Evolutionary conservation across 257 asterid genomes (phyloP), one percentile per base, ranked within the genome.

Genomic region (Ilex aquifolium): DNA sequence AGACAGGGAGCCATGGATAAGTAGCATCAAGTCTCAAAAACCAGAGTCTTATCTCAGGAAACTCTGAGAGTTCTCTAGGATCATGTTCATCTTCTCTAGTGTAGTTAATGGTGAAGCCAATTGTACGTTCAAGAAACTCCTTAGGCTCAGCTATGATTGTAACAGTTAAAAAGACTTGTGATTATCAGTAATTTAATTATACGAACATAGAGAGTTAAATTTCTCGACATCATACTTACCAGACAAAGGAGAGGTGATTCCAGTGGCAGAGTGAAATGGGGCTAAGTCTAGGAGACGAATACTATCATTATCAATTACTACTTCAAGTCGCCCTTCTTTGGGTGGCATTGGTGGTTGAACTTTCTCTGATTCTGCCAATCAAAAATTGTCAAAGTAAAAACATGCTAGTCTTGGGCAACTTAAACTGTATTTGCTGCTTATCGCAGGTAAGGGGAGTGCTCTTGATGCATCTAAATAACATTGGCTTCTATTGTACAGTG

Each of bases 1-100:
- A 56, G n/a, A 83, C 86, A 29, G 96, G 95, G 31, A 90, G 88
- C 96, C 96, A 88, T 66, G 97, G 95, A 67, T 88, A 90, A 69
- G 57, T 27, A 42, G 88, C 80, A 58, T 90, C 96, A 57, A 90
- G 64, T 42, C 86, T 65, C 57, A 87, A 87, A 69, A 90, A 90
- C 97, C 97, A 87, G 51, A 90, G 80, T 73, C 96, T 80, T 69
- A 90, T 83, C 57, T 90, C 93, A 5, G 97, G 95, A 70, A 80
- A 83, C 61, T 90, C 96, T 6, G 96, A 85, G 4, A 88, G 71
- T 58, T 90, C 97, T 48, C 96, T 75, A 3, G 83, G 88, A 77
- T 90, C 95, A 16, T 67, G 64, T 75, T 80, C 77, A 7, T 90
- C 96, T 68, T 88, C 95, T 60, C 88, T 74, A 3, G 21, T 68